A percentile compares a stretch with the other conserved stretches of the same genome.
Conservation (phyloP, 345 rosid species). For the Capsella bursapastoris region DNA sequence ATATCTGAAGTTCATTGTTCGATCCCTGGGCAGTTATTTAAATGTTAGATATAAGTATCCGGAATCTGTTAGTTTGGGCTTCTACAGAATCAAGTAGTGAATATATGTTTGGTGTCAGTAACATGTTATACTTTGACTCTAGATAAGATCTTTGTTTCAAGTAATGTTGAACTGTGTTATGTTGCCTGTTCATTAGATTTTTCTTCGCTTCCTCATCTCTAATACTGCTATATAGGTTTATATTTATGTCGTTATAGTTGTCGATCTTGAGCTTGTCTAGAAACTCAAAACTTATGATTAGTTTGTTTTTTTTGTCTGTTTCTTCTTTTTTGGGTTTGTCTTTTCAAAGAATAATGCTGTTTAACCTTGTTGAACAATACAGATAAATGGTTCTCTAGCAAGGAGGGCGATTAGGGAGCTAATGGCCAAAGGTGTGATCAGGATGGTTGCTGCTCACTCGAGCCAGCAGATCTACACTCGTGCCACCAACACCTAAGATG, state of each 20-base stretch:
- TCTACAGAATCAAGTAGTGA: background rate
- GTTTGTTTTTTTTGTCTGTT: background rate
- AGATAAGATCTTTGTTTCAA: background rate
- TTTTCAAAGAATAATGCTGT: background rate
- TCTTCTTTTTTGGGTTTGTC: background rate
- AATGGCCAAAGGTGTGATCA: conserved; percentile 70
- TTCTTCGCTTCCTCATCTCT: background rate
- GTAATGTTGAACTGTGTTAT: background rate
- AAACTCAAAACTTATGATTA: background rate
- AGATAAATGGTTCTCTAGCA: conserved; percentile 71
- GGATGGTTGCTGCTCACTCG: conserved; percentile 69
- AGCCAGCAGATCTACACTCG: conserved; percentile 84
- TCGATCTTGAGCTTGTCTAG: background rate
- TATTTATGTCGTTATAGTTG: background rate
- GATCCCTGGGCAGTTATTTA: background rate
- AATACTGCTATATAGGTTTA: background rate
- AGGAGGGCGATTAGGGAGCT: conserved; percentile 70
- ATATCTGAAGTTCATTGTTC: background rate
- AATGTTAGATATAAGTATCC: background rate
- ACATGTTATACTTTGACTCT: background rate
- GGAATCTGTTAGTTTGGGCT: background rate
- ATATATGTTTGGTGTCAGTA: background rate
- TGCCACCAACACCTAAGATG: conserved; percentile 66
- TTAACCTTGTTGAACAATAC: background rate
- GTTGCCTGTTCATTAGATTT: background rate